Percentiles rank a stretch among this genome's conserved stretches.
These are phyloP conservation scores for Cutaneotrichosporon sp. DNA, from an alignment of 1,284 basidiomycete species.

Conservation along the genomic window DNA sequence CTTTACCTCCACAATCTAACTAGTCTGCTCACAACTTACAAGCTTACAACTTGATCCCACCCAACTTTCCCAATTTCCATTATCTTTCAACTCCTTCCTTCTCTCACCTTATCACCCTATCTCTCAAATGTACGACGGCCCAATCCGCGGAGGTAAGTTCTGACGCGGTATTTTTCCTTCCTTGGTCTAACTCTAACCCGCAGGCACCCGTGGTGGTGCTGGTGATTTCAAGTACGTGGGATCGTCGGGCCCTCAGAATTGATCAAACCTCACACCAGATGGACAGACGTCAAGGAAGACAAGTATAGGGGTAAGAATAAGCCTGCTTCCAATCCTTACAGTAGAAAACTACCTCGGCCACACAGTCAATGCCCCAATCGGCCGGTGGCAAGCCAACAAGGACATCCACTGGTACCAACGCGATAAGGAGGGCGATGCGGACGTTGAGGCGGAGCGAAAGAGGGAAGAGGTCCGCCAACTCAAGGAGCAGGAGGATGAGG, in stretches of 20 bases:
- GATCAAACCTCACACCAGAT: constrained; percentile 57
- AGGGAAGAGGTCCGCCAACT: constrained; percentile 69
- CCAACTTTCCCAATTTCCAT: neutral
- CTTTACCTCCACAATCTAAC: neutral
- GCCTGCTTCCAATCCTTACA: neutral
- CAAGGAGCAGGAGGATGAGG: constrained; percentile 84
- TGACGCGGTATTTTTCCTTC: neutral
- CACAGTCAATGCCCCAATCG: constrained; percentile 86
- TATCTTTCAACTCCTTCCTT: neutral
- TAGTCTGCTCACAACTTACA: neutral
- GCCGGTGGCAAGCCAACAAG: constrained; percentile 92
- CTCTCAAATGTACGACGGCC: constrained; percentile 48
- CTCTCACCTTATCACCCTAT: neutral
- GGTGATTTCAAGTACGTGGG: constrained; percentile 64
- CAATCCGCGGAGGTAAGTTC: constrained; percentile 43
- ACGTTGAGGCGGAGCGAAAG: constrained; percentile 37
- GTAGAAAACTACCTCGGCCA: constrained; percentile 82
- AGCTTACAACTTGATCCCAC: neutral
- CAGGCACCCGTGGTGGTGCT: constrained; percentile 78
- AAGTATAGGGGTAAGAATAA: constrained; percentile 78
- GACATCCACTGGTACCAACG: constrained; percentile 90
- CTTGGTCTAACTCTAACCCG: neutral
- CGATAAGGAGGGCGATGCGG: constrained; percentile 58
- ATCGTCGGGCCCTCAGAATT: too few relatives aligned
- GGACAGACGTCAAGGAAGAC: constrained; percentile 83